Evolutionary conservation across 2,329 filamentous ascomycete species (phyloP), one percentile per base, ranked within the genome.

Genomic region (Epichloe coenophiala): DNA sequence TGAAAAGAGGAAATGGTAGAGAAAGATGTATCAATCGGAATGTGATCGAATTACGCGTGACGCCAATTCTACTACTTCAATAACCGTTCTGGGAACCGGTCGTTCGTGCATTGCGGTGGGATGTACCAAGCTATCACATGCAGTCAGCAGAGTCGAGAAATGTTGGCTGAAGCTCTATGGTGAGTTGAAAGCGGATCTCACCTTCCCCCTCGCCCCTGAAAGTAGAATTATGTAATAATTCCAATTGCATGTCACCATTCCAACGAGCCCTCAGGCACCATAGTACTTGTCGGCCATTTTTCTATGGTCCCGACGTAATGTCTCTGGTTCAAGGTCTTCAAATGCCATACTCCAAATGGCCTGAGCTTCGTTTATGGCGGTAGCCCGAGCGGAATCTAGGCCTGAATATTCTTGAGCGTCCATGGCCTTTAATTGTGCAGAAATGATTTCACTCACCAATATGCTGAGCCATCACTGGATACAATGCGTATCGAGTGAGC

Each of bases 41-140:
- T 42, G 43, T n/a, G 49, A 50, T 12, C 4, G 43, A 15, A 15
- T 27, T 31, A 40, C 12, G 7, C 43, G 7, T 23, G 49, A 50
- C 15, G 43, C 49, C 27, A 50, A 12, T n/a, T 50, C 35, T 13
- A 31, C 49, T 38, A 43, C 43, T 45, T 50, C 49, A 23, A 50
- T 27, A 21, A 47, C 42, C 13, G 21, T 50, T 17, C 21, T 21
- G 4, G 49, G 43, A 12, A 21, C 5, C 3, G 15, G 11, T 42
- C 33, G 42, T 21, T 45, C 41, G 13, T 41, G 23, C 49, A 47
- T 41, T 50, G 21, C 23, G 43, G 36, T n/a, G 43, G 49, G 11
- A 50, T 47, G 37, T 21, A 42, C 49, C 49, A 50, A 13, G 49
- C 49, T 50, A 3, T 31, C 27, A 31, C 27, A 31, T 9, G 7